These are phyloP conservation scores for Wickerhamomyces rabaulensis DNA, from an alignment of 805 yeast genomes.

Conservation along the genomic window DNA sequence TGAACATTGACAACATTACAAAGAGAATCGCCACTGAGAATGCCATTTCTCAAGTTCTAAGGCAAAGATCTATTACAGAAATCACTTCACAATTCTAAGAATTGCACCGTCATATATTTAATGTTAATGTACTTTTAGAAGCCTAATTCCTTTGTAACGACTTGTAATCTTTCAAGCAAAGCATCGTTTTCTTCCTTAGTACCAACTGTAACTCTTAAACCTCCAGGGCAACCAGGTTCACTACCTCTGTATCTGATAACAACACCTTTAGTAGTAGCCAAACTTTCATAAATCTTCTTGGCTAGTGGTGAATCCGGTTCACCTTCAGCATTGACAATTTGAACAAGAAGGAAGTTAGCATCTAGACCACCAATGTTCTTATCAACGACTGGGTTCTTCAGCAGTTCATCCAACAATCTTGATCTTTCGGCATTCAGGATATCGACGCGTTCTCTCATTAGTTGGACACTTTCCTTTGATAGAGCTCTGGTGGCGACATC, in stretches of 20 bases:
- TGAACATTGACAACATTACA: slow-evolving; percentile 12
- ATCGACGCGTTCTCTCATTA: slow-evolving; percentile 52
- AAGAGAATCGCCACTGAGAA: slow-evolving; percentile 8
- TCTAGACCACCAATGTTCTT: slow-evolving; percentile 76
- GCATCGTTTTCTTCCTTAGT: slow-evolving; percentile 66
- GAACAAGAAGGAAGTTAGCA: slow-evolving; percentile 78
- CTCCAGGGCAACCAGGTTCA: slow-evolving; percentile 87
- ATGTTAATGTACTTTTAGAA: background rate
- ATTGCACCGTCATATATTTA: background rate
- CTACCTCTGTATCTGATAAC: slow-evolving; percentile 90
- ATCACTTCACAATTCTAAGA: slow-evolving; percentile 10
- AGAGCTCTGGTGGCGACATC: slow-evolving; percentile 74
- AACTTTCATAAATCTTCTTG: slow-evolving; percentile 50
- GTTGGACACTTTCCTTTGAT: slow-evolving; percentile 44
- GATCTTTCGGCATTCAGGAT: slow-evolving; percentile 51
- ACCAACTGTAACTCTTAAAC: slow-evolving; percentile 83
- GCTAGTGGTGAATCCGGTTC: slow-evolving; percentile 69
- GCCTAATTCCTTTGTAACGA: slow-evolving; percentile 23
- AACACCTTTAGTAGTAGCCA: slow-evolving; percentile 71
- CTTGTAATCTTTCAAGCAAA: slow-evolving; percentile 46
- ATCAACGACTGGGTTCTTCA: slow-evolving; percentile 59
- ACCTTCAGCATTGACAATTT: slow-evolving; percentile 58
- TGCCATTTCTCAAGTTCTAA: slow-evolving; percentile 4
- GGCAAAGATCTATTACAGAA: slow-evolving; percentile 7
- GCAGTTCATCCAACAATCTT: slow-evolving; percentile 47